These are phyloP conservation scores for Auricularia cornea DNA, from an alignment of 768 basidiomycete species.

Conservation along the genomic window DNA sequence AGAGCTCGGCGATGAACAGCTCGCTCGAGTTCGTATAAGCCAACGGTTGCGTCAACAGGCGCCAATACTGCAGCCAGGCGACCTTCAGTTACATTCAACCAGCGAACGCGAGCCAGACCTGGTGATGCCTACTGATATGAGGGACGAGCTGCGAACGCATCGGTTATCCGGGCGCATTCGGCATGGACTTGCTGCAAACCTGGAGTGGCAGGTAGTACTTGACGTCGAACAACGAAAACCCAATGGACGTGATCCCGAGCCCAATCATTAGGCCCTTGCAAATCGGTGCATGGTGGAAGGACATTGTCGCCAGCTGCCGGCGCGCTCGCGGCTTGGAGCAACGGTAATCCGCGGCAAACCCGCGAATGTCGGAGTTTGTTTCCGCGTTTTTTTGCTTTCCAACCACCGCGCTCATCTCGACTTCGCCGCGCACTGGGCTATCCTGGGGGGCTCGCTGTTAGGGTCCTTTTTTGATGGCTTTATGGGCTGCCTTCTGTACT, in stretches of 20 bases:
- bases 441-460: too few species aligned
- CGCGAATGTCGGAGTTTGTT: too few species aligned
- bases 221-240: conserved; percentile 71
- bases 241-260: conserved; percentile 61
- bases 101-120: conserved; percentile 38
- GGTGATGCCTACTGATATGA: conserved; percentile 83
- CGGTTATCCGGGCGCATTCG: not conserved
- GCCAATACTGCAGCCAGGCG: conserved; percentile 66
- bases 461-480: too few species aligned
- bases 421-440: too few species aligned
- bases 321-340: too few species aligned
- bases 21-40: conserved; percentile 82
- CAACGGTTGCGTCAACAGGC: conserved; percentile 62
- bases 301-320: not conserved
- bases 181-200: conserved; percentile 25
- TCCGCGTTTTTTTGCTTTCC: too few species aligned
- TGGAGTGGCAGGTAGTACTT: conserved; percentile 87
- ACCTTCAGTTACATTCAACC: conserved; percentile 9
- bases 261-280: conserved; percentile 59
- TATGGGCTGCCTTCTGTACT: too few species aligned
- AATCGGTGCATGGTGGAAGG: conserved; percentile 20
- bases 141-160: conserved; percentile 54
- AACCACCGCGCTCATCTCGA: too few species aligned
- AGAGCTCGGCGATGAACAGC: conserved; percentile 63
- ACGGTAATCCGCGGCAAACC: too few species aligned